Evolutionary conservation across 768 basidiomycete species (phyloP).

Genomic region (Hericium erinaceus): DNA sequence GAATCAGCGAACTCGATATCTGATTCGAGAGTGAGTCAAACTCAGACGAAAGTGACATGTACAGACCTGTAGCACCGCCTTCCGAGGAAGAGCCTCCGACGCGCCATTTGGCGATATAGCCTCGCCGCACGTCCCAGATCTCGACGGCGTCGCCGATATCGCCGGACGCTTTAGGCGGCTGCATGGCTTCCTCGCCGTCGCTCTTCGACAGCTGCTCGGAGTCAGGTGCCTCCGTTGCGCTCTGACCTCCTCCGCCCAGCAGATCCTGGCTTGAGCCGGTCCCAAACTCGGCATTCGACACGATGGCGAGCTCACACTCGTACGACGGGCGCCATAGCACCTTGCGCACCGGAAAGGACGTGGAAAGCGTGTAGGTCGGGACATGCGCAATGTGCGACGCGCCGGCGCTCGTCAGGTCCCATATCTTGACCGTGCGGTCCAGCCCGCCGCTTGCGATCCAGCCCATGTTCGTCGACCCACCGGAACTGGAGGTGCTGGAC

Average conservation of each 20-base stretch:
- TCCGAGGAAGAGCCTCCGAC: conserved; percentile 56
- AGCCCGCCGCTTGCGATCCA: conserved; percentile 78
- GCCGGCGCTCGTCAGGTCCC: conserved; percentile 51
- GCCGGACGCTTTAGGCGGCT: conserved; percentile 6
- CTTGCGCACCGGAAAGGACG: conserved; percentile 64
- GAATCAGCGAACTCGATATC: conserved; percentile 65
- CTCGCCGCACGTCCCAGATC: conserved; percentile 80
- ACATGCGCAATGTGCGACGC: conserved; percentile 47
- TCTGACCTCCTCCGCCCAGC: background rate
- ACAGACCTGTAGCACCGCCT: conserved; percentile 65
- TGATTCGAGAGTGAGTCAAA: conserved; percentile 17
- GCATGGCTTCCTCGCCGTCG: conserved; percentile 4
- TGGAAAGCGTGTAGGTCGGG: conserved; percentile 63
- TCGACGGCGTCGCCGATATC: conserved; percentile 54
- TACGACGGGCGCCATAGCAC: conserved; percentile 72
- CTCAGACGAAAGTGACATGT: background rate
- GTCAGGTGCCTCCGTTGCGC: background rate
- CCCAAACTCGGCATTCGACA: conserved; percentile 54
- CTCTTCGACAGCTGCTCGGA: conserved; percentile 3
- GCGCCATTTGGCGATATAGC: conserved; percentile 78
- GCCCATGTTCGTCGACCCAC: conserved; percentile 28
- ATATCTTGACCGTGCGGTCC: conserved; percentile 75
- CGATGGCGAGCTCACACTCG: conserved; percentile 66
- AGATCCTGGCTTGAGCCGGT: conserved; percentile 22
- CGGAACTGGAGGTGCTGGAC: background rate